Percentiles rank a stretch among this genome's conserved stretches.
Evolutionary conservation across 371 early-diverging fungal species (phyloP).

Genomic region (Agmasoma carcini): DNA sequence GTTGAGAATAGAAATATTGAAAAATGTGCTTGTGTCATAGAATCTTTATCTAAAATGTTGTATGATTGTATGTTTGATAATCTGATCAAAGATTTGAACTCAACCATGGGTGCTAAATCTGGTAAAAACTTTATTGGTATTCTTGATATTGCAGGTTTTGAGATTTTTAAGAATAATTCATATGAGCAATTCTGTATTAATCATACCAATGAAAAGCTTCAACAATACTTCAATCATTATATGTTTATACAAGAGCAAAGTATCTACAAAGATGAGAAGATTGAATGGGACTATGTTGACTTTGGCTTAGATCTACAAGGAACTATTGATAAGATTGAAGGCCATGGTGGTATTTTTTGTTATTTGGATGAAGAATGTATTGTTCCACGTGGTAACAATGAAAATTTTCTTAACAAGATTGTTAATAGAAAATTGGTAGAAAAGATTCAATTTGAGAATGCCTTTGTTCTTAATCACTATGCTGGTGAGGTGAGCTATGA

Average conservation of each 20-base stretch:
- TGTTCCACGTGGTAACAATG: slow-evolving; percentile 86
- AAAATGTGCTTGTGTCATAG: slow-evolving; percentile 73
- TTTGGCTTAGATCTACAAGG: slow-evolving; percentile 95
- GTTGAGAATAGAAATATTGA: slow-evolving; percentile 65
- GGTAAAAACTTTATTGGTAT: slow-evolving; percentile 77
- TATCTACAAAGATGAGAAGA: slow-evolving; percentile 82
- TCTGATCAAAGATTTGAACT: slow-evolving; percentile 72
- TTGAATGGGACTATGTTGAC: slow-evolving; percentile 94
- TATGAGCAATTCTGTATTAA: slow-evolving; percentile 99
- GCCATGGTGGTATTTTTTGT: slow-evolving; percentile 78
- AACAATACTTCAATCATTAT: slow-evolving; percentile 99
- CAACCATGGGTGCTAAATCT: slow-evolving; percentile 59
- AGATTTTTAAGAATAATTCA: slow-evolving; percentile 85
- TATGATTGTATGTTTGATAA: slow-evolving; percentile 89
- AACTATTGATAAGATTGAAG: slow-evolving; percentile 91
- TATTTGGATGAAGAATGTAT: slow-evolving; percentile 97
- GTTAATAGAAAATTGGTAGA: slow-evolving; percentile 48
- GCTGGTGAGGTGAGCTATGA: slow-evolving; percentile 89
- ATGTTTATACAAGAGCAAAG: slow-evolving; percentile 98
- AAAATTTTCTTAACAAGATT: slow-evolving; percentile 80
- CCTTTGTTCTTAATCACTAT: slow-evolving; percentile 84
- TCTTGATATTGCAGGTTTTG: slow-evolving; percentile 98
- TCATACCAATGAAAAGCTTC: slow-evolving; percentile 96
- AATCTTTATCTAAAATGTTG: slow-evolving; percentile 75
- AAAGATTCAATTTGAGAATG: slow-evolving; percentile 62